Conservation (phyloP, 331 rosid genomes). For the Phaseolus coccineus region DNA sequence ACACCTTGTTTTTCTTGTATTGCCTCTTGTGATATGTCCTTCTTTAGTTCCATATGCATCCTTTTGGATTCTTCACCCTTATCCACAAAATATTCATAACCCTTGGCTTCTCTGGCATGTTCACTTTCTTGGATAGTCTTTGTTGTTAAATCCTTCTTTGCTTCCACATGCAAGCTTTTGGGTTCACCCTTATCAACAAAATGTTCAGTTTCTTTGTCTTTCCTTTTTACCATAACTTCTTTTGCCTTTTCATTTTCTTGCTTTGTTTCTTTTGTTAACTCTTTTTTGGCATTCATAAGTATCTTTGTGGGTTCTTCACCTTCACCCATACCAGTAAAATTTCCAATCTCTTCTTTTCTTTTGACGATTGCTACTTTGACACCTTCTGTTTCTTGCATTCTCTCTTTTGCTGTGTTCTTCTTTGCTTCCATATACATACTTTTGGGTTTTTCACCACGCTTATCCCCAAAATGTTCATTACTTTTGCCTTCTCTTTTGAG, state of each 20-base stretch:
- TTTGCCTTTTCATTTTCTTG: constrained; percentile 24
- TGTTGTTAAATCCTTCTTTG: neutral
- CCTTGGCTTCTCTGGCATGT: constrained; percentile 9
- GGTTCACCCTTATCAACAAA: neutral
- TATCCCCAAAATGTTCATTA: neutral
- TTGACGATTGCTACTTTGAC: neutral
- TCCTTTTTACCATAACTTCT: constrained; percentile 17
- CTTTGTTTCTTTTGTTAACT: neutral
- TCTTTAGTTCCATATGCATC: constrained; percentile 1
- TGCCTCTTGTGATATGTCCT: neutral
- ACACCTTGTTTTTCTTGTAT: neutral
- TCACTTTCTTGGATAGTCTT: constrained; percentile 14
- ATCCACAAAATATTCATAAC: constrained; percentile 13
- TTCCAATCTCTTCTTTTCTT: constrained; percentile 18
- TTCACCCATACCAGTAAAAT: neutral
- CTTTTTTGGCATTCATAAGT: neutral
- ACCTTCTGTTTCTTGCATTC: neutral
- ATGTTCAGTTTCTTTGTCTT: constrained; percentile 17
- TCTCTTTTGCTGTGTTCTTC: neutral
- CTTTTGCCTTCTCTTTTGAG: neutral
- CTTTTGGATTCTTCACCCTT: neutral
- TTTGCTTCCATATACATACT: neutral
- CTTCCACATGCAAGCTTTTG: constrained; percentile 7
- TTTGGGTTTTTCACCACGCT: neutral
- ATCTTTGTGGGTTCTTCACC: neutral